Evolutionary conservation across 805 yeast species (phyloP).

Genomic region (Maudiozyma bulderi): DNA sequence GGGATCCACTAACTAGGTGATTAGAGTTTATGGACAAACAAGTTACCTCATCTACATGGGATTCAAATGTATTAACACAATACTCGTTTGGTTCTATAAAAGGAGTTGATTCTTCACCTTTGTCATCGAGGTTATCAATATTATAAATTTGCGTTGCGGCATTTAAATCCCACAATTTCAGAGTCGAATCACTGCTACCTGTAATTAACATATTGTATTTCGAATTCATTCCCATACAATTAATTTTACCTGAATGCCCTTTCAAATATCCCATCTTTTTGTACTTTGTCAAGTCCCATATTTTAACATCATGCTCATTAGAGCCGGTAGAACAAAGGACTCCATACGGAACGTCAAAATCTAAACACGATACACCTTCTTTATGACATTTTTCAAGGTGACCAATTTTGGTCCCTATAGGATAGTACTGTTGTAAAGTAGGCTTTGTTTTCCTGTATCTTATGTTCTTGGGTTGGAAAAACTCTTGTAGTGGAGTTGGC

Average conservation of each 20-base stretch:
- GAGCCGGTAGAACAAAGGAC: conserved; percentile 63
- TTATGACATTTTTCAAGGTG: conserved; percentile 41
- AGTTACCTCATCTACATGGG: conserved; percentile 60
- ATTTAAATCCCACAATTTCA: conserved; percentile 51
- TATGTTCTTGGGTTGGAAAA: conserved; percentile 22
- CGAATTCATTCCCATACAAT: conserved; percentile 51
- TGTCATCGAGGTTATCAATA: too few relatives aligned
- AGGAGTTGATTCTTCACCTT: too few relatives aligned
- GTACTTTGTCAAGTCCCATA: conserved; percentile 70
- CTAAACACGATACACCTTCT: conserved; percentile 46
- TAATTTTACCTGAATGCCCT: conserved; percentile 54
- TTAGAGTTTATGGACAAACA: conserved; percentile 46
- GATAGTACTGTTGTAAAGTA: conserved; percentile 54
- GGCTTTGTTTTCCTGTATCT: conserved; percentile 44
- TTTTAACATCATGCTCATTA: conserved; percentile 64
- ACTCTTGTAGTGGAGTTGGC: conserved; percentile 7
- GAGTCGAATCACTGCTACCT: conserved; percentile 56
- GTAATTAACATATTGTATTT: conserved; percentile 32
- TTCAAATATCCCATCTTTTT: conserved; percentile 41
- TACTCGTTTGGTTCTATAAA: conserved; percentile 9
- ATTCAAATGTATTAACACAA: conserved; percentile 43
- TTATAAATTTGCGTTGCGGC: conserved; percentile 15
- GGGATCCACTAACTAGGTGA: conserved; percentile 58
- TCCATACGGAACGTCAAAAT: conserved; percentile 68
- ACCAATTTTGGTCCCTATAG: conserved; percentile 46